Percentiles rank a stretch among this genome's conserved stretches.
Evolutionary conservation across 805 yeast species (phyloP).

Genomic region (Saccharomycopsis sp.): DNA sequence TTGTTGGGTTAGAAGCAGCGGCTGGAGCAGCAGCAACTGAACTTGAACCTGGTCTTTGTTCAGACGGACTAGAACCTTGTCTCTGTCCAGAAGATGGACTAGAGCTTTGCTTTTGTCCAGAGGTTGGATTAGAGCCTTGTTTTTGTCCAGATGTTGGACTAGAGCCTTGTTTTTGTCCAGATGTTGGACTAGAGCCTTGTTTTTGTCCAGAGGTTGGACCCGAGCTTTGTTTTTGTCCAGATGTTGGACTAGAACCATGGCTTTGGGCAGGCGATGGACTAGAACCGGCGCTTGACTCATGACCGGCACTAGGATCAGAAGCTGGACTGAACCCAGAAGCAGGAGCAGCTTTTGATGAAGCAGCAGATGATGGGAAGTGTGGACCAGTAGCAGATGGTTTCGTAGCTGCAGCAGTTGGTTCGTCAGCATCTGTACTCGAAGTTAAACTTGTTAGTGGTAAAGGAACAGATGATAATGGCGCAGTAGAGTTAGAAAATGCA

Average conservation of each 20-base stretch:
- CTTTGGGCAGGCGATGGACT: neutral
- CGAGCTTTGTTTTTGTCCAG: neutral
- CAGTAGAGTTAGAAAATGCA: neutral
- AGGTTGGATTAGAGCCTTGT: neutral
- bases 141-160: conserved; percentile 9
- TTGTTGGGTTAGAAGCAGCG: neutral
- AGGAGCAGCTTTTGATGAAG: neutral
- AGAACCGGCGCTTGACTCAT: no score
- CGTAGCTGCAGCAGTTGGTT: neutral
- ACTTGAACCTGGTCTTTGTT: neutral
- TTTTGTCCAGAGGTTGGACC: conserved; percentile 13
- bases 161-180: conserved; percentile 11
- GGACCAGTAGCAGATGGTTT: neutral
- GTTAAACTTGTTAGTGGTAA: neutral
- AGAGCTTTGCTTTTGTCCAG: neutral
- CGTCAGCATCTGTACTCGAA: neutral
- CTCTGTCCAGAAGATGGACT: conserved; percentile 1
- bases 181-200: neutral
- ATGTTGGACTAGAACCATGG: neutral
- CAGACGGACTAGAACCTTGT: neutral
- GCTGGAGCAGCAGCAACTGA: neutral
- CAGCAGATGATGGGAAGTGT: neutral
- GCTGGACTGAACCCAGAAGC: neutral
- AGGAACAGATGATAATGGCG: neutral
- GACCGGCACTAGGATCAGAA: no score